Base-by-base conservation (phyloP, 129 eudicot species). In the Ambrosia trifida region DNA sequence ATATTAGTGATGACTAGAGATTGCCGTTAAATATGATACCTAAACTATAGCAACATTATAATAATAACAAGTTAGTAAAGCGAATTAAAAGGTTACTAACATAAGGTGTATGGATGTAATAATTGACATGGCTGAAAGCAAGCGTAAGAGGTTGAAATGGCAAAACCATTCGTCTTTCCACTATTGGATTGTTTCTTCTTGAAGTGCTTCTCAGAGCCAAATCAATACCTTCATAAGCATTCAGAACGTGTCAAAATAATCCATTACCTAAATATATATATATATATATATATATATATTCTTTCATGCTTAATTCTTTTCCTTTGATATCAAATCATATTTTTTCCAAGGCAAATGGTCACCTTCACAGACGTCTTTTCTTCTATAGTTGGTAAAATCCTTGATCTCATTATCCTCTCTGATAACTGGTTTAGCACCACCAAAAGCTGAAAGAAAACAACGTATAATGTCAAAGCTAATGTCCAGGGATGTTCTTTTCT, bases 121-220 rank as follows among this genome's bases (percentile, higher is more conserved):
- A 64, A 50, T 64, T 64, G 50, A 64, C 51, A 19, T 18, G 69
- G 69, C 8, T 38, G 50, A 64, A 64, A 38, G n/a, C 69, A 64
- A 64, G 49, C 9, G 69, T 38, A 17, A 64, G 69, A 64, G 69
- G 69, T 18, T 64, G 69, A 64, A 64, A 64, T 17, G 69, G 50
- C 33, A 64, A 64, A 38, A 64, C 68, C 68, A 63, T 38, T 64
- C 50, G 18, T n/a, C 32, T 64, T 17, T 17, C 46, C 67, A 36
- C 2, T 1, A 7, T 7, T 11, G 50, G 41, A 17, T 40, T 18
- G 16, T 64, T 64, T 64, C 50, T 18, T 64, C 33, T 13, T 16
- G 47, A 36, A 62, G 30, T 38, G 33, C 51, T 38, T 64, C 50
- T 38, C 69, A 64, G n/a, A 38, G 33, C 16, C 50, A 18, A 38